phyloP scores from a whole-genome alignment of 768 basidiomycete species.

The Exidia glandulosa region DNA sequence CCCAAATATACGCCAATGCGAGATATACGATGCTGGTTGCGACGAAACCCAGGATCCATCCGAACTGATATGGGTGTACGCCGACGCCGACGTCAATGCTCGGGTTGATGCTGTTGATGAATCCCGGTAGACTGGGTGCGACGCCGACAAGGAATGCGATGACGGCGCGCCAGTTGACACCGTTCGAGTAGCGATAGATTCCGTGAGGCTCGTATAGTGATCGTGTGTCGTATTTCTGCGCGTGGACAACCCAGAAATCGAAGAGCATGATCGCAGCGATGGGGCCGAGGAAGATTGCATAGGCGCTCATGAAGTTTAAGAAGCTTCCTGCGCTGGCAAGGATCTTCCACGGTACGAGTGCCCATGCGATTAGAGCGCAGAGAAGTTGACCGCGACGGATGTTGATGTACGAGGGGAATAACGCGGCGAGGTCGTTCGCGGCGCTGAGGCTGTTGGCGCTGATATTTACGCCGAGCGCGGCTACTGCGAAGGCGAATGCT shows the following conservation, averaged over 20 bases:
- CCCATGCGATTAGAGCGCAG: constrained; percentile 77
- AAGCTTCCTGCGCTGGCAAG: constrained; percentile 56
- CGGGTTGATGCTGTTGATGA: constrained; percentile 63
- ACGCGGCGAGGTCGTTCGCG: constrained; percentile 78
- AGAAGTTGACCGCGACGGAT: constrained; percentile 70
- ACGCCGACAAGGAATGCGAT: constrained; percentile 58
- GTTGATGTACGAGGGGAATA: constrained; percentile 68
- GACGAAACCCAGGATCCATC: too few relatives aligned
- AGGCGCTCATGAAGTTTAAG: constrained; percentile 69
- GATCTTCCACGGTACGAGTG: constrained; percentile 80
- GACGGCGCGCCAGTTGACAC: constrained; percentile 75
- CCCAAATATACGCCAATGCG: too few relatives aligned
- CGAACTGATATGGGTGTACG: too few relatives aligned
- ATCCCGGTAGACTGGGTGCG: constrained; percentile 62
- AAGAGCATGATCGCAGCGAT: constrained; percentile 66
- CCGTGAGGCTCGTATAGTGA: constrained; percentile 76
- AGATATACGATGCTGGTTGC: too few relatives aligned
- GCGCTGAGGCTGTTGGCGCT: constrained; percentile 70
- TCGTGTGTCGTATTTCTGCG: constrained; percentile 63
- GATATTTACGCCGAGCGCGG: constrained; percentile 57
- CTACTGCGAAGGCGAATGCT: constrained; percentile 59
- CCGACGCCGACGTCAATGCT: constrained; percentile 50
- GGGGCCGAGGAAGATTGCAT: constrained; percentile 78
- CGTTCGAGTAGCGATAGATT: constrained; percentile 65
- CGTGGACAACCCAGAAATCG: constrained; percentile 69